Base-by-base conservation (phyloP, 257 asterid genomes). In the Datura wrightii region DNA sequence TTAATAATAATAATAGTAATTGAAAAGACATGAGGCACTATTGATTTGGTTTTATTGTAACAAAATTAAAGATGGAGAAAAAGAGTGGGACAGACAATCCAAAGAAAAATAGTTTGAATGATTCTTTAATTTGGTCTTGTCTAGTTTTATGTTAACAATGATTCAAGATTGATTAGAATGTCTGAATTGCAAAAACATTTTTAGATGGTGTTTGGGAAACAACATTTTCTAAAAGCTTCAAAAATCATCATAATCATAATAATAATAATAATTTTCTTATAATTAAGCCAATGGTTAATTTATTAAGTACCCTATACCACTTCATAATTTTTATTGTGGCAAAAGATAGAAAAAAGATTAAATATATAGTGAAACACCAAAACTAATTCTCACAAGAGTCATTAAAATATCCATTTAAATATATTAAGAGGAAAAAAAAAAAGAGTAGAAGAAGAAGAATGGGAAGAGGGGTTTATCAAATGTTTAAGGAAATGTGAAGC, bases 141-240 rank as follows among this genome's bases (percentile, higher is more conserved):
- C 62, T 76, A 24, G 81, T 31, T 50, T 50, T 31, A 7, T 76
- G 44, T 50, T 50, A 24, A 76, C 81, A 76, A 48, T 24, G 44
- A 31, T 50, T 76, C 62, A 76, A 76, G 44, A 50, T 76, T 76
- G 62, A 50, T 65, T 76, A 55, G 46, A 55, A 54, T 83, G 88
- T 79, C 78, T 69, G 78, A 76, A 37, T 55, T 56, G 65, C 37
- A 70, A 82, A 54, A 82, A 72, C 86, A 83, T 83, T 63, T 71
- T 16, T 65, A 83, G 84, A 14, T 86, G 67, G 50, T 66, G 8
- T 85, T 56, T 83, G 76, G 88, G 86, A 16, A 85, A 78, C 88
- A 82, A 62, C 15, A 54, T 39, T 52, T 59, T 31, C 31, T 42
- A 59, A 41, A 15, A 24, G 39, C 81, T 80, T 16, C 13, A 59